A percentile compares a stretch with the other conserved stretches of the same genome.
phyloP scores from a whole-genome alignment of 371 early-diverging fungal species.

The Zychaea mexicana region DNA sequence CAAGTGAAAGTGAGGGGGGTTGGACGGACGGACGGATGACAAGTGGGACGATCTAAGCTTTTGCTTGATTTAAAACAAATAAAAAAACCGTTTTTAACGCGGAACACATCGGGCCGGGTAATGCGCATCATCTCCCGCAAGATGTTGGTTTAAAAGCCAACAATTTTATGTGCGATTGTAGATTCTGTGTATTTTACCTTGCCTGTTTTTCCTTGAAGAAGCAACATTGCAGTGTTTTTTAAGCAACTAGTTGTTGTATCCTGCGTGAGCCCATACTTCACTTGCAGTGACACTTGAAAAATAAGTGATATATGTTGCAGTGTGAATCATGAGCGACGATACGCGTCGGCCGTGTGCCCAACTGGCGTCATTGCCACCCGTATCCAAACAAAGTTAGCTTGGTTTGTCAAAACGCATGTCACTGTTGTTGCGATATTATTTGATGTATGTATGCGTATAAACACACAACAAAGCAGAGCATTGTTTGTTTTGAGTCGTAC shows the following conservation, averaged over 20 bases:
- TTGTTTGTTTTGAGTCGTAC: not conserved
- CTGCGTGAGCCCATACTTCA: too few relatives aligned
- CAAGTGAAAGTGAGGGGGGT: not conserved
- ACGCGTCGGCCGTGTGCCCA: not conserved
- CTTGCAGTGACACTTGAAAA: not conserved
- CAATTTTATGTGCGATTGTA: not conserved
- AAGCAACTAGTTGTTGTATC: not conserved
- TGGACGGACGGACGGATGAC: slow-evolving; percentile 24
- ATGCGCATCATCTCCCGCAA: not conserved
- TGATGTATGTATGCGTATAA: too few relatives aligned
- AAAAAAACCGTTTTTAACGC: not conserved
- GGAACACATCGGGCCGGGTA: not conserved
- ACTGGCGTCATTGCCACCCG: not conserved
- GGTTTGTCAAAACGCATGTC: not conserved
- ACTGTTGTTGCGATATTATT: not conserved
- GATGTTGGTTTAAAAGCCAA: not conserved
- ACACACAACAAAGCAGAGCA: not conserved
- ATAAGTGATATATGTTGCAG: not conserved
- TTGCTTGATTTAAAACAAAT: not conserved
- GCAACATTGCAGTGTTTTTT: not conserved
- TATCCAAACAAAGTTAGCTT: not conserved
- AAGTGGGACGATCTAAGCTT: slow-evolving; percentile 17
- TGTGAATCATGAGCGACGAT: not conserved
- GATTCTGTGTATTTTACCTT: not conserved
- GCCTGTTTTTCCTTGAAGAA: not conserved